phyloP scores from a whole-genome alignment of 306 rosid species.

The Luffa aegyptiaca region DNA sequence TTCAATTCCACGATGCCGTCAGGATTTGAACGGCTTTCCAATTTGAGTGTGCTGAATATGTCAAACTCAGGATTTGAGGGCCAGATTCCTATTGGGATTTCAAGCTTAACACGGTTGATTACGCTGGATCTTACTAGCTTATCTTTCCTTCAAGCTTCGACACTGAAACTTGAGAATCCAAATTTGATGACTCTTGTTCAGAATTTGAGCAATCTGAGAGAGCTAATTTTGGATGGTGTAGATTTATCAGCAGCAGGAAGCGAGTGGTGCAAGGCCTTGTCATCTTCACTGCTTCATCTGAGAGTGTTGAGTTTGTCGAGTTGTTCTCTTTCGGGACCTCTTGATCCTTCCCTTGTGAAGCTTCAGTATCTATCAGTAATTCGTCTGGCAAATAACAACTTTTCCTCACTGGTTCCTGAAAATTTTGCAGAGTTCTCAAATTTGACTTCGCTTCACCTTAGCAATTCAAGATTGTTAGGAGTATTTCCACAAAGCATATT shows the following conservation, averaged over 20 bases:
- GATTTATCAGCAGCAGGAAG: conserved; percentile 20
- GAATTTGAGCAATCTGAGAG: conserved; percentile 22
- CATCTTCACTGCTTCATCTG: conserved; percentile 21
- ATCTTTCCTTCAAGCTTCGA: neutral
- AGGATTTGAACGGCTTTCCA: neutral
- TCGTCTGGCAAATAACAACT: neutral
- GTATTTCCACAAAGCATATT: conserved; percentile 18
- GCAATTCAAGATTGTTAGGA: neutral
- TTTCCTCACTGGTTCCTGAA: conserved; percentile 14
- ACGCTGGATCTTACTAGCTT: conserved; percentile 19
- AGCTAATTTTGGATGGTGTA: conserved; percentile 44
- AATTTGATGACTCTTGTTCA: neutral
- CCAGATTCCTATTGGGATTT: conserved; percentile 19
- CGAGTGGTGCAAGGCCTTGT: conserved; percentile 34
- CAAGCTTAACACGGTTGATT: conserved; percentile 12
- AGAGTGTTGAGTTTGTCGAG: conserved; percentile 19
- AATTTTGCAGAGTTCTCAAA: conserved; percentile 8
- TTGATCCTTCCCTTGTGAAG: conserved; percentile 2
- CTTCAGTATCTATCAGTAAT: conserved; percentile 22
- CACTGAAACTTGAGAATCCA: conserved; percentile 12
- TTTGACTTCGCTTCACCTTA: conserved; percentile 19
- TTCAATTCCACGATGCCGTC: conserved; percentile 14
- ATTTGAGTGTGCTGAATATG: conserved; percentile 13
- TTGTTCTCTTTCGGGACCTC: conserved; percentile 18
- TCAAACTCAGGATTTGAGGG: conserved; percentile 14